Evolutionary conservation across 495 filamentous ascomycete genomes (phyloP), one percentile per base, ranked within the genome.

Genomic region (Haplographium delicatum): DNA sequence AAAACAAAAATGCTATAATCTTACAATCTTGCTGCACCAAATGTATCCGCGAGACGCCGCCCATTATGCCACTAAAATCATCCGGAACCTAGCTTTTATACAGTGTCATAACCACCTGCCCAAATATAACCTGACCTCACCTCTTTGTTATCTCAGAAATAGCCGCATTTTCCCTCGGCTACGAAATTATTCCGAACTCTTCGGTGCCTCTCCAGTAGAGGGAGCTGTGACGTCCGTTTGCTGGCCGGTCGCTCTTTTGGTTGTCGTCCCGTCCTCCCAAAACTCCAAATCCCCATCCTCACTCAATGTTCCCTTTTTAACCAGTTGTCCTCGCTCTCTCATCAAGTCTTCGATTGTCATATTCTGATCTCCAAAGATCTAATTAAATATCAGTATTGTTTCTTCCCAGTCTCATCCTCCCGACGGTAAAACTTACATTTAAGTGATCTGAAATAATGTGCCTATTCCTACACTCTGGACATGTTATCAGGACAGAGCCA

Each of bases 381-480:
- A 33, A 16, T 5, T 34, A 23, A n/a, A n/a, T n/a, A n/a, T n/a
- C 25, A 52, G 27, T 45, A 45, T 53, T 58, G 54, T 16, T 49
- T 40, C 53, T 60, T 53, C 58, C 26, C 35, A 18, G 2, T 4
- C 1, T n/a, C n/a, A n/a, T n/a, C n/a, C 64, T 57, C 37, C 54
- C 45, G 57, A 19, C 42, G 38, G 7, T 11, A 46, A 37, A 30
- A 47, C 60, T 27, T 47, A 74, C 76, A 60, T 74, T 76, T 34
- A 97, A 68, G 68, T 99, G 86, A 69, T 99, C 93, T 61, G 78
- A 83, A 59, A 99, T 96, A 47, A 97, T 70, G 72, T 99, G 93
- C 18, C 89, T 75, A 58, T 85, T 87, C 58, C 82, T 75, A 66
- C 93, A 99, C 0, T 67, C 66, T 1, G 91, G 90, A 61, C 93